Conservation (phyloP, 176 grass and related monocot genomes). For the Rhynchospora pubera region DNA sequence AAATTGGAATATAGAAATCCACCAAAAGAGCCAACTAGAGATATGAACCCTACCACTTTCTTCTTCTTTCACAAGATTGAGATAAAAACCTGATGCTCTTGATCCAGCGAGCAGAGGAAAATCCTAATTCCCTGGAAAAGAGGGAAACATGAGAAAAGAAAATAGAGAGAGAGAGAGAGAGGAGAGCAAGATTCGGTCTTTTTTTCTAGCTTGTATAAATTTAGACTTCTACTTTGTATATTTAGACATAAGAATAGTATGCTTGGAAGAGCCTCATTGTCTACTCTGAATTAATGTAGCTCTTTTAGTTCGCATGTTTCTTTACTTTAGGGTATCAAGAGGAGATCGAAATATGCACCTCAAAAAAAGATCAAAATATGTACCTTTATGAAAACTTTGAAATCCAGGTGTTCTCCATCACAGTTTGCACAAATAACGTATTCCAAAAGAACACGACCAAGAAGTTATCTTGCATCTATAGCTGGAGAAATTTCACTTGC, state of each 20-base stretch:
- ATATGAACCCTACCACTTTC: not conserved
- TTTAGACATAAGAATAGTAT: not conserved
- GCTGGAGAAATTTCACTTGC: not conserved
- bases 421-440: not conserved
- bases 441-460: not conserved
- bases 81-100: not conserved
- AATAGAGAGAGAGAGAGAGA: not conserved
- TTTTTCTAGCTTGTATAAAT: conserved; percentile 9
- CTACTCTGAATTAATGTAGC: not conserved
- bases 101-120: not conserved
- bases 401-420: not conserved
- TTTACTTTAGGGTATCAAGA: not conserved
- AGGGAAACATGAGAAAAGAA: not conserved
- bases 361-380: not conserved
- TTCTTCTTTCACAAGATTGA: not conserved
- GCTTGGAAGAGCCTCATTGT: not conserved
- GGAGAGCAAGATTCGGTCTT: not conserved
- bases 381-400: not conserved
- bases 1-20: not conserved
- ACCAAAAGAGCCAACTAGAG: not conserved
- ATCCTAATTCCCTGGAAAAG: not conserved
- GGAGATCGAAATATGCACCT: not conserved
- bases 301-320: not conserved
- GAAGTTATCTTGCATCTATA: not conserved
- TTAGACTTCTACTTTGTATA: conserved; percentile 6